Conservation (phyloP, 2,329 filamentous ascomycete genomes). For the Aspergillus ibericus region DNA sequence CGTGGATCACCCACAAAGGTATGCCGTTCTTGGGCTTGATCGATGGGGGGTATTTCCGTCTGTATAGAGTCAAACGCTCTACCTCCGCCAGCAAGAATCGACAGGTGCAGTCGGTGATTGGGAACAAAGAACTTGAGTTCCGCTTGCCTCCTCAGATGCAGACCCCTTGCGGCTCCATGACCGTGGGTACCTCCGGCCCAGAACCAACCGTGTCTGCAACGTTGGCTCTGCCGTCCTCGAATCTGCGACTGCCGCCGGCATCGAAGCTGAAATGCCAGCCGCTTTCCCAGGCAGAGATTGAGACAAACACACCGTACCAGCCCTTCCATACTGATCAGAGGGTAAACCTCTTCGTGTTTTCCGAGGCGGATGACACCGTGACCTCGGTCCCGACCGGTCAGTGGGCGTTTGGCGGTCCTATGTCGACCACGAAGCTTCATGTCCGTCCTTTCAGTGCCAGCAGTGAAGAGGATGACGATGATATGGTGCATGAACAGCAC, state of each 20-base stretch:
- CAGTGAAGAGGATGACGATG: constrained; percentile 40
- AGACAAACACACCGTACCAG: constrained; percentile 92
- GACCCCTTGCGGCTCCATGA: constrained; percentile 56
- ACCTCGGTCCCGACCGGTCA: constrained; percentile 31
- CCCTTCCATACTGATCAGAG: constrained; percentile 91
- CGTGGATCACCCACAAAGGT: constrained; percentile 48
- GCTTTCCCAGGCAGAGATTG: constrained; percentile 81
- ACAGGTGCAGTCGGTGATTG: constrained; percentile 54
- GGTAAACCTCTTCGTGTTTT: constrained; percentile 73
- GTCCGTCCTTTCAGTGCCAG: constrained; percentile 45
- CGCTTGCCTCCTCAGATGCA: constrained; percentile 65
- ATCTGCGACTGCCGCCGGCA: constrained; percentile 45
- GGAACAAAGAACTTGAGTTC: constrained; percentile 65
- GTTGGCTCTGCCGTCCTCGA: constrained; percentile 43
- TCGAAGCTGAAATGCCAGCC: constrained; percentile 49
- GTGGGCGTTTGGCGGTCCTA: constrained; percentile 57
- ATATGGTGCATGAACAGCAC: constrained; percentile 31
- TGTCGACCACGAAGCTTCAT: constrained; percentile 50
- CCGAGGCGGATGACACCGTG: constrained; percentile 42
- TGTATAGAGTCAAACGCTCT: constrained; percentile 45
- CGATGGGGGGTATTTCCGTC: constrained; percentile 46
- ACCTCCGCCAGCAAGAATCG: constrained; percentile 56
- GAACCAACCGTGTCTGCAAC: constrained; percentile 35
- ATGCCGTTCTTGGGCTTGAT: constrained; percentile 46
- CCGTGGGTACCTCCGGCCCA: constrained; percentile 58